These are phyloP conservation scores for Ananas comosus DNA, from an alignment of 176 grass and related monocot genomes.

Conservation along the genomic window DNA sequence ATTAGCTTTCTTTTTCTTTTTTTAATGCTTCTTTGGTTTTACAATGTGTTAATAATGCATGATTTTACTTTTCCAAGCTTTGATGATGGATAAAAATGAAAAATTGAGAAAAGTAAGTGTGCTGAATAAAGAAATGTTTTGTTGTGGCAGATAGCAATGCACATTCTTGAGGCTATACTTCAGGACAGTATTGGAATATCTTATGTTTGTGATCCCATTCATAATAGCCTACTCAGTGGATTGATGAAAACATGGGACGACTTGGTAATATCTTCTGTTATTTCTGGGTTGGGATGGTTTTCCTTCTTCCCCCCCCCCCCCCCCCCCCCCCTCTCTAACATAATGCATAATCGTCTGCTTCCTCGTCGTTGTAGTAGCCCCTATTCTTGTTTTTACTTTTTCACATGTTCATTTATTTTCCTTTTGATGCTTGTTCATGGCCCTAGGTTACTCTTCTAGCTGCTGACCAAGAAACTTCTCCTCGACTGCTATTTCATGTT, in stretches of 20 bases:
- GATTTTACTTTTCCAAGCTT: neutral
- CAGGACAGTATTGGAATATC: constrained; percentile 8
- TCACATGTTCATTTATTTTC: neutral
- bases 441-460: constrained; percentile 3
- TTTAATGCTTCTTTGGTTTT: neutral
- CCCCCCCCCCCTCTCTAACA: no score
- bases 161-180: constrained; percentile 16
- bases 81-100: neutral
- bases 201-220: neutral
- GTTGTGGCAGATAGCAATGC: constrained; percentile 14
- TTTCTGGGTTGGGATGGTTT: no score
- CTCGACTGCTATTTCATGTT: constrained; percentile 6
- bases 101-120: neutral
- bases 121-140: neutral
- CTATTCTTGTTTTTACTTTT: no score
- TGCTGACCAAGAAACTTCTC: constrained; percentile 1
- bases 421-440: neutral
- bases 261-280: neutral
- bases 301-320: neutral
- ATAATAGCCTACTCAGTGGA: neutral
- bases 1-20: neutral
- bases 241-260: constrained; percentile 10
- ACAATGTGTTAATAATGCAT: neutral
- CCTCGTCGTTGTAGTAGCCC: no score
- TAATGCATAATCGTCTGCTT: neutral